Evolutionary conservation across 2,329 filamentous ascomycete genomes (phyloP), one percentile per base, ranked within the genome.

Genomic region (Aspergillaceae sp.): DNA sequence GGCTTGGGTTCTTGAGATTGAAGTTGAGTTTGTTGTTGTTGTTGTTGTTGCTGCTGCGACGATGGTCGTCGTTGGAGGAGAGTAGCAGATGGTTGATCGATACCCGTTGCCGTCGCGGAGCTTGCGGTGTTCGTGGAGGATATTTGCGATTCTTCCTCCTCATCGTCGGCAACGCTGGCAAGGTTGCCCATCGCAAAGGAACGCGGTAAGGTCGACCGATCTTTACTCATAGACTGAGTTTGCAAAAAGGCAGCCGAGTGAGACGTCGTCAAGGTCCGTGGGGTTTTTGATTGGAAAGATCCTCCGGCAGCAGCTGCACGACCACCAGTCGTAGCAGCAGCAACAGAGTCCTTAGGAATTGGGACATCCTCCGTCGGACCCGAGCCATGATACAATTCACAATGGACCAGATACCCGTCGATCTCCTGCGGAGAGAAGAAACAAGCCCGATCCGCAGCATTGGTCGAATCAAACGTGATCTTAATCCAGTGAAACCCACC

Each of bases 401-500:
- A 86, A 56, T 79, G 81, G 28, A 90, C 80, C 8, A 84, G 65
- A 60, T 85, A 75, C 7, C 85, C 85, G 46, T 86, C 73, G 50
- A 90, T 79, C 48, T 76, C 76, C 66, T 88, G 83, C 0, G 86
- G 86, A 43, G 84, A 87, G 45, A 79, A 77, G 60, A 78, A 84
- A 37, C 83, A 69, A 26, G 86, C 86, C 7, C 79, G 74, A 48
- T 86, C 83, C 19, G 84, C 86, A 2, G 84, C 82, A 54, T 84
- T 78, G 42, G 77, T 74, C 37, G 82, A 86, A 66, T 88, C 86
- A 58, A 88, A 90, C 1, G 86, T 90, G 46, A 90, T 74, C 65
- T 89, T 89, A 57, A 96, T 88, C 91, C 91, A 97, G 72, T 95
- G 87, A 56, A 86, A 79, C 38, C 91, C 91, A 42, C 88, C 86